Conservation (phyloP, 2,329 filamentous ascomycete species). For the Fusarium denticulatum region DNA sequence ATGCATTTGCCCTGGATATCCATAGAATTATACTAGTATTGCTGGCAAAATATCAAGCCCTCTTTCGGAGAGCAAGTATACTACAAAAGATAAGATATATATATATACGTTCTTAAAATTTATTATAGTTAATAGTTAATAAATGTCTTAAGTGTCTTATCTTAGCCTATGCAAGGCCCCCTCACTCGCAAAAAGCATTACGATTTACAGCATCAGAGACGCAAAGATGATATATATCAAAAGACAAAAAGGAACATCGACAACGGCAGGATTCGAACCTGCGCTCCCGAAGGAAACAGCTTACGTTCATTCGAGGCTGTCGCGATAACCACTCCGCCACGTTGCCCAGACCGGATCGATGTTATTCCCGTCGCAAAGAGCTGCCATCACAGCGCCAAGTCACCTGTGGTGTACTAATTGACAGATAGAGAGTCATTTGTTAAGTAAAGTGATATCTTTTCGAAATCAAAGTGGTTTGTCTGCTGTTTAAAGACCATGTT, state of each 20-base stretch:
- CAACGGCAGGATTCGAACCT: conserved; percentile 23
- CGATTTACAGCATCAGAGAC: neutral
- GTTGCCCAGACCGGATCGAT: neutral
- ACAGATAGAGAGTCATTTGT: no score
- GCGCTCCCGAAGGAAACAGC: conserved; percentile 13
- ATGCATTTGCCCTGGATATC: neutral
- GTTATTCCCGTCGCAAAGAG: neutral
- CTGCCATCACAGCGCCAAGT: neutral
- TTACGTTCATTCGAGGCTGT: neutral
- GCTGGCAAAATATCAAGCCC: neutral
- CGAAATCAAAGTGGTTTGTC: neutral
- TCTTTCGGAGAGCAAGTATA: neutral
- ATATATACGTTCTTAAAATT: neutral
- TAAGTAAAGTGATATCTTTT: neutral
- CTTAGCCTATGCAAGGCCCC: neutral
- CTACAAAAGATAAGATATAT: neutral
- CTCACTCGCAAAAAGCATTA: neutral
- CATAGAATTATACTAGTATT: neutral
- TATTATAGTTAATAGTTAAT: no score
- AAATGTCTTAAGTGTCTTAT: no score
- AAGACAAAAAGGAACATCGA: neutral
- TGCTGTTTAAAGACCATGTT: neutral
- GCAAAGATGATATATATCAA: neutral
- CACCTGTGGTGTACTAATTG: accelerated
- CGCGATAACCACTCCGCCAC: conserved; percentile 21